Conservation (phyloP, 768 basidiomycete species). For the Pleurotus ostreatus region DNA sequence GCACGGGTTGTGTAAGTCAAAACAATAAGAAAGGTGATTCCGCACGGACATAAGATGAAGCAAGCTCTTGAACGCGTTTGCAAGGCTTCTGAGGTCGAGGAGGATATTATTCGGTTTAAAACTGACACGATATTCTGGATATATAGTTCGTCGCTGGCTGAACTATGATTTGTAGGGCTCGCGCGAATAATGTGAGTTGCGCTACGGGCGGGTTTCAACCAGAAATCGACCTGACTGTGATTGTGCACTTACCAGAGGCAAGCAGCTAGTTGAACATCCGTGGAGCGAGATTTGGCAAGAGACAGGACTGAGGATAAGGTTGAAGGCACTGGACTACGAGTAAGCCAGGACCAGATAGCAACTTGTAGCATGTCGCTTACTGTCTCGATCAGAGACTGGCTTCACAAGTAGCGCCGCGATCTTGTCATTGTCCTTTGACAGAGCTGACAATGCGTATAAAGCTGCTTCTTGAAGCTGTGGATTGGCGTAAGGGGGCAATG, state of each 20-base stretch:
- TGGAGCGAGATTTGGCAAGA: constrained; percentile 53
- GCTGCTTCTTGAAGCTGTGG: constrained; percentile 63
- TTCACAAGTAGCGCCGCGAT: constrained; percentile 50
- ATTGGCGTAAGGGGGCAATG: background rate
- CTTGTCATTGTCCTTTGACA: constrained; percentile 57
- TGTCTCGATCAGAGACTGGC: constrained; percentile 34
- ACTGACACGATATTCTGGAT: constrained; percentile 66
- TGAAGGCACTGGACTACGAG: constrained; percentile 23
- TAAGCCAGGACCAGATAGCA: background rate
- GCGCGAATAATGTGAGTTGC: constrained; percentile 62
- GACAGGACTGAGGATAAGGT: constrained; percentile 41
- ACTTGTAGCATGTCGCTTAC: constrained; percentile 14
- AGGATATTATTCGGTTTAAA: constrained; percentile 51
- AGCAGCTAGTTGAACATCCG: constrained; percentile 66
- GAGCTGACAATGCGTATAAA: constrained; percentile 57
- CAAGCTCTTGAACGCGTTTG: constrained; percentile 61
- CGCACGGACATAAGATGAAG: constrained; percentile 64
- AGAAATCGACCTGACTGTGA: background rate
- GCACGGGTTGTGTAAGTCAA: background rate
- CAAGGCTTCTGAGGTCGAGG: constrained; percentile 33
- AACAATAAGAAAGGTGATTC: background rate
- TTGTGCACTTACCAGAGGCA: constrained; percentile 52
- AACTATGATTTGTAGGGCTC: constrained; percentile 22
- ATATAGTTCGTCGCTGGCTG: constrained; percentile 35
- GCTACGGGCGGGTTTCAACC: constrained; percentile 25